These are phyloP conservation scores for Leccinum ochraceum DNA, from an alignment of 768 basidiomycete genomes.

Conservation along the genomic window DNA sequence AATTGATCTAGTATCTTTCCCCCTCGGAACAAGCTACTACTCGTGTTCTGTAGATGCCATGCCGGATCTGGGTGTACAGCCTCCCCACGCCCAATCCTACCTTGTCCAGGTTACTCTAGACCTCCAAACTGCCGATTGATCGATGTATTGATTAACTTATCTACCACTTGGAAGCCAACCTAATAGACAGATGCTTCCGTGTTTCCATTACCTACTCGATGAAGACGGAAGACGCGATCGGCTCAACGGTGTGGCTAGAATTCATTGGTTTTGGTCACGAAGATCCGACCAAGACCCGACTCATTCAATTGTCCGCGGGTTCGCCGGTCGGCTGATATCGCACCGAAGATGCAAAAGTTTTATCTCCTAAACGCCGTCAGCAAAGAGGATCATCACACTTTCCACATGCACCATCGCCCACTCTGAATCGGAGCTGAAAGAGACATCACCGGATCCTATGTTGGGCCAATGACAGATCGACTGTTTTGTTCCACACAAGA, in stretches of 20 bases:
- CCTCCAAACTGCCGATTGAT: neutral
- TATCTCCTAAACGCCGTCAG: slow-evolving; percentile 57
- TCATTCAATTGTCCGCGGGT: slow-evolving; percentile 45
- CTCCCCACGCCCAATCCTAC: slow-evolving; percentile 11
- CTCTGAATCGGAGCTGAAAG: slow-evolving; percentile 60
- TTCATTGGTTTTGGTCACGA: slow-evolving; percentile 5
- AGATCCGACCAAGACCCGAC: slow-evolving; percentile 63
- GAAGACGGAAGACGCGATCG: neutral
- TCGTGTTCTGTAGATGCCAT: neutral
- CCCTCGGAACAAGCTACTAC: neutral
- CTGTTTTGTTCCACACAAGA: slow-evolving; percentile 51
- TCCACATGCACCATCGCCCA: slow-evolving; percentile 7
- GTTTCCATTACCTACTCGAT: neutral
- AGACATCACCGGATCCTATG: slow-evolving; percentile 48
- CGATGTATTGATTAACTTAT: neutral
- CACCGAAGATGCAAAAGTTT: neutral
- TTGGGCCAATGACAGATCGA: slow-evolving; percentile 52
- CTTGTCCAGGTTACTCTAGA: slow-evolving; percentile 11
- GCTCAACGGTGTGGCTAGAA: slow-evolving; percentile 3
- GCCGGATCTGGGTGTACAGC: slow-evolving; percentile 3
- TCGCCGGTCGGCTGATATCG: neutral
- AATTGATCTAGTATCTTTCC: slow-evolving; percentile 2
- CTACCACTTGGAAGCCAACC: neutral
- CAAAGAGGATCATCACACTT: slow-evolving; percentile 58
- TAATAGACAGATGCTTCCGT: slow-evolving; percentile 11